Evolutionary conservation across 352 stramenopile genomes (phyloP).

Genomic region (Pythium plurisporium): DNA sequence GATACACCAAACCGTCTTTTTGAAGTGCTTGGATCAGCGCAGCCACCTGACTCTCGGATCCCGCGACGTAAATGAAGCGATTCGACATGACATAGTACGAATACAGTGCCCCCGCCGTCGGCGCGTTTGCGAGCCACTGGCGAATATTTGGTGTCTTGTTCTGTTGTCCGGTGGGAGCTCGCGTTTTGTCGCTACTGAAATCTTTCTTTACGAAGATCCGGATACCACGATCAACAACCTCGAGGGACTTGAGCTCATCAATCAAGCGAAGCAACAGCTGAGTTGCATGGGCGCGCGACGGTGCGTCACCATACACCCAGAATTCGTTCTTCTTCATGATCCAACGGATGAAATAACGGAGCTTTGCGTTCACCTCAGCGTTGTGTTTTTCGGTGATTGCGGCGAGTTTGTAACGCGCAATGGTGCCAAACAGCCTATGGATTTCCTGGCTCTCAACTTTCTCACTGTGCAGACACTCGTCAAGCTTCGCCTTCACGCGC

Average conservation of each 20-base stretch:
- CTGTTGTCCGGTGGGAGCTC: neutral
- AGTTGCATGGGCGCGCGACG: neutral
- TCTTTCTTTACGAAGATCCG: conserved; percentile 6
- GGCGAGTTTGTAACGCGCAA: conserved; percentile 8
- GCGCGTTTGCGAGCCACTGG: neutral
- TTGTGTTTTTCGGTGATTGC: conserved; percentile 9
- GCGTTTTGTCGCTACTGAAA: neutral
- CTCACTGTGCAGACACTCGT: conserved; percentile 5
- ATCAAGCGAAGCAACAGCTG: neutral
- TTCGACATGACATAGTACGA: conserved; percentile 2
- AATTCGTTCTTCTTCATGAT: conserved; percentile 20
- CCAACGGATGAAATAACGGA: conserved; percentile 20
- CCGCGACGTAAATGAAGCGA: neutral
- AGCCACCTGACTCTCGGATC: conserved; percentile 1
- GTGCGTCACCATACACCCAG: conserved; percentile 21
- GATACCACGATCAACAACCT: conserved; percentile 11
- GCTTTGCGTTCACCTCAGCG: neutral
- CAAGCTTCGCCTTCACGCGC: conserved; percentile 17
- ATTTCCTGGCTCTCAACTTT: conserved; percentile 14
- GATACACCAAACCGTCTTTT: neutral
- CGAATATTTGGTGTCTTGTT: neutral
- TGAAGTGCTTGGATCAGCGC: conserved; percentile 5
- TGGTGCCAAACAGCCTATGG: conserved; percentile 9
- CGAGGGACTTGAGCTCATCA: conserved; percentile 10
- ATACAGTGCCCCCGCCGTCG: conserved; percentile 1